phyloP scores from a whole-genome alignment of 495 filamentous ascomycete genomes.

The Neurospora sp. region DNA sequence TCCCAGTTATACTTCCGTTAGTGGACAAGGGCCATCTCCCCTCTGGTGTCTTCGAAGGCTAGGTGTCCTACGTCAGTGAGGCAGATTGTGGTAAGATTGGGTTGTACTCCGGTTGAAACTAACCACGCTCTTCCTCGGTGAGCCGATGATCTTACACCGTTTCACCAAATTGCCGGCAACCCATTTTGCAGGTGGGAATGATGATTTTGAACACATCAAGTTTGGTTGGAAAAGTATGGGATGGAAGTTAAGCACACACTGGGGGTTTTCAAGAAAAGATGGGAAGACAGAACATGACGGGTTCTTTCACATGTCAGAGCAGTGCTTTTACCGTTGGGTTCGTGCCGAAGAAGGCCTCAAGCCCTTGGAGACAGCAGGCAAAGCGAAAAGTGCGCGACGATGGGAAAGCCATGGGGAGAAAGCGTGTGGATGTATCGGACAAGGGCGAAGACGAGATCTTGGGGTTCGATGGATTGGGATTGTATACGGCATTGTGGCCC shows the following conservation, averaged over 20 bases:
- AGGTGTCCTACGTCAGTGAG: not conserved
- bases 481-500: no score
- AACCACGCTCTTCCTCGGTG: not conserved
- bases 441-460: not conserved
- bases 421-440: not conserved
- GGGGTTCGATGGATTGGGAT: not conserved
- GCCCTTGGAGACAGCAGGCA: not conserved
- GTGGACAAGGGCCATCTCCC: not conserved
- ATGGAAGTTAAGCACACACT: not conserved
- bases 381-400: not conserved
- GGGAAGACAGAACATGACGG: not conserved
- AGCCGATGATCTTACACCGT: not conserved
- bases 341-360: not conserved
- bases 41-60: not conserved
- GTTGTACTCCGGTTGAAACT: not conserved
- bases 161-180: not conserved
- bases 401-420: not conserved
- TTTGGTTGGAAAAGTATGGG: not conserved
- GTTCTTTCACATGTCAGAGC: not conserved
- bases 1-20: not conserved
- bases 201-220: not conserved
- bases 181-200: not conserved
- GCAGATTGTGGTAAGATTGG: not conserved
- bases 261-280: not conserved
- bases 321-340: not conserved